Evolutionary conservation across 1,284 basidiomycete species (phyloP).

Genomic region (Cutaneotrichosporon mucoides): DNA sequence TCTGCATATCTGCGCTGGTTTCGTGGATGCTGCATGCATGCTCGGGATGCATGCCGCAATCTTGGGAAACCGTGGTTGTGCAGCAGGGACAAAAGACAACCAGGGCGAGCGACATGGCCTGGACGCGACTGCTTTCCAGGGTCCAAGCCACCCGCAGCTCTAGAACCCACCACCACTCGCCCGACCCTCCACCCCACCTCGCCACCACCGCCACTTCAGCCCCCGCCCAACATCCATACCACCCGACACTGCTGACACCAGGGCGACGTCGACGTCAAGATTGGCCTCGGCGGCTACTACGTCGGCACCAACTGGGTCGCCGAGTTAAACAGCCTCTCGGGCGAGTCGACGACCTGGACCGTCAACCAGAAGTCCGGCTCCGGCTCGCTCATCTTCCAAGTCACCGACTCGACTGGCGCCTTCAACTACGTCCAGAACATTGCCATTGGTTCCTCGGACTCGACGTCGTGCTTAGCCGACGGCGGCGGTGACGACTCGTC

Average conservation of each 20-base stretch:
- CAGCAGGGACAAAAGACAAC: no score
- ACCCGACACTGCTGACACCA: slow-evolving; percentile 11
- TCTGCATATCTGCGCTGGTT: no score
- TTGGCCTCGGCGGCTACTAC: slow-evolving; percentile 43
- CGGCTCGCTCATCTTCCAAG: slow-evolving; percentile 38
- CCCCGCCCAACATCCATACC: no score
- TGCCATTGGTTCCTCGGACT: slow-evolving; percentile 25
- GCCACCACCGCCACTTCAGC: no score
- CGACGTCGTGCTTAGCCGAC: slow-evolving; percentile 29
- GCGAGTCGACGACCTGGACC: slow-evolving; percentile 28
- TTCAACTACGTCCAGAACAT: slow-evolving; percentile 45
- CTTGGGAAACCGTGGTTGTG: no score
- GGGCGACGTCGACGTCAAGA: slow-evolving; percentile 34
- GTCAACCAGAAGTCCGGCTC: slow-evolving; percentile 32
- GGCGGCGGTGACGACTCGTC: background rate
- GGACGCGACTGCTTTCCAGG: no score
- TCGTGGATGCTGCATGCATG: no score
- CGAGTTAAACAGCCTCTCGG: slow-evolving; percentile 16
- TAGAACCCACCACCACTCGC: no score
- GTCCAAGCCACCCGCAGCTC: no score
- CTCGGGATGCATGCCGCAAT: no score
- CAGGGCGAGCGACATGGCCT: no score
- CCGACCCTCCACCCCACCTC: no score
- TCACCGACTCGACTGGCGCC: slow-evolving; percentile 35
- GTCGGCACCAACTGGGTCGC: slow-evolving; percentile 27